phyloP scores from a whole-genome alignment of 805 yeast genomes.

The Lachancea cidri region DNA sequence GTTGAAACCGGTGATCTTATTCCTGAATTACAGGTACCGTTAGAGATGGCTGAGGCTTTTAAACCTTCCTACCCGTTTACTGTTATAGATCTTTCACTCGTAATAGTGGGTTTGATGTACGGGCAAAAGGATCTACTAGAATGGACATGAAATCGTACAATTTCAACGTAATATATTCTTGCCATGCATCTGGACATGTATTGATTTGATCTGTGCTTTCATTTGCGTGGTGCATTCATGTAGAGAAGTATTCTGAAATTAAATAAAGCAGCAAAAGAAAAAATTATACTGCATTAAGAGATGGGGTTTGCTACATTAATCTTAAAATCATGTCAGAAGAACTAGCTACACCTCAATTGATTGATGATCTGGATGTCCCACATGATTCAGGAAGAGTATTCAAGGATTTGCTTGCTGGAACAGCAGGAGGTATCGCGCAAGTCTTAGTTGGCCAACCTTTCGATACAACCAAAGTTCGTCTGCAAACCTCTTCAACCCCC shows the following conservation, averaged over 20 bases:
- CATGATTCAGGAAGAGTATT: slow-evolving; percentile 38
- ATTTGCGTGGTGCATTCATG: too few relatives aligned
- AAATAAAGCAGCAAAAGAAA: background rate
- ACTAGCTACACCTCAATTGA: slow-evolving; percentile 28
- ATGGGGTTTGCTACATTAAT: too few relatives aligned
- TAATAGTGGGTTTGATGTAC: slow-evolving; percentile 18
- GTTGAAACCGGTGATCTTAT: background rate
- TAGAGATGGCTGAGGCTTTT: slow-evolving; percentile 7
- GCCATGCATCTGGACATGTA: too few relatives aligned
- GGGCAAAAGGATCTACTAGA: slow-evolving; percentile 26
- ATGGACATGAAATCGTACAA: too few relatives aligned
- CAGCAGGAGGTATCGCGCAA: slow-evolving; percentile 93
- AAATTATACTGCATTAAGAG: background rate
- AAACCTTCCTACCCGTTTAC: slow-evolving; percentile 10
- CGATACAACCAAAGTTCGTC: slow-evolving; percentile 88
- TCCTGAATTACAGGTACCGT: slow-evolving; percentile 4
- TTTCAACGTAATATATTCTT: too few relatives aligned
- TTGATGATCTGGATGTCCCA: slow-evolving; percentile 26
- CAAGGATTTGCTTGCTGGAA: slow-evolving; percentile 86
- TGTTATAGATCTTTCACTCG: slow-evolving; percentile 15
- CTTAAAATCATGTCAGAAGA: slow-evolving; percentile 34
- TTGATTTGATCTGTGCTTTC: too few relatives aligned
- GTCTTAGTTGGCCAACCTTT: slow-evolving; percentile 95
- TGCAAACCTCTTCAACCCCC: slow-evolving; percentile 81
- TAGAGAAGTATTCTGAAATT: background rate